A percentile compares a stretch with the other conserved stretches of the same genome.
phyloP scores from a whole-genome alignment of 257 asterid genomes.

The Solanum gandarillasii region DNA sequence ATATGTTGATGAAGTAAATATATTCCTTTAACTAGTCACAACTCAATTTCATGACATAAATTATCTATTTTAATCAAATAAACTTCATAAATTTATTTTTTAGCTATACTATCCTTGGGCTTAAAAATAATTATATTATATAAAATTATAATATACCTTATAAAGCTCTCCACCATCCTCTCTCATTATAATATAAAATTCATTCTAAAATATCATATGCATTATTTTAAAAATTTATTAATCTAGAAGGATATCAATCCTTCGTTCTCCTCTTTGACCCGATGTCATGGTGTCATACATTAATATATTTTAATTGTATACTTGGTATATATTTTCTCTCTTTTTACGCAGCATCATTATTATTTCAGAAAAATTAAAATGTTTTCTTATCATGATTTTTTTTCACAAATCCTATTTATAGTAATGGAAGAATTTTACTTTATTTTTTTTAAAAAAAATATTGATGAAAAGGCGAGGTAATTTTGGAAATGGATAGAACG shows the following conservation, averaged over 20 bases:
- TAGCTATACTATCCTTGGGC: background rate
- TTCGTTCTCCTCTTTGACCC: background rate
- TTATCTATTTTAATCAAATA: no score
- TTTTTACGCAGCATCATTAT: background rate
- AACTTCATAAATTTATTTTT: no score
- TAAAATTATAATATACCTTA: background rate
- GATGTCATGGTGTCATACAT: background rate
- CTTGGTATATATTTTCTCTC: background rate
- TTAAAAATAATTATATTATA: no score
- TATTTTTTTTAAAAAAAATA: background rate
- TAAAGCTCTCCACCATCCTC: background rate
- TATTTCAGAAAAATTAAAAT: no score
- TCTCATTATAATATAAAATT: background rate
- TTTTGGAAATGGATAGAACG: background rate
- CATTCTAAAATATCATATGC: background rate
- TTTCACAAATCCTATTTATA: background rate
- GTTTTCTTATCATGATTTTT: background rate
- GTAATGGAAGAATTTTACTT: background rate
- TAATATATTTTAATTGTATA: background rate
- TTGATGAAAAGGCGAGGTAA: background rate
- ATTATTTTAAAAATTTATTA: background rate
- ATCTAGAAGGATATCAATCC: background rate
- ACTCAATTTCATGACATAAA: no score
- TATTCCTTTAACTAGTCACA: no score
- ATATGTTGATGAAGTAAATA: no score